These are phyloP conservation scores for Dioszegia aurantiaca DNA, from an alignment of 768 basidiomycete species.

Conservation along the genomic window DNA sequence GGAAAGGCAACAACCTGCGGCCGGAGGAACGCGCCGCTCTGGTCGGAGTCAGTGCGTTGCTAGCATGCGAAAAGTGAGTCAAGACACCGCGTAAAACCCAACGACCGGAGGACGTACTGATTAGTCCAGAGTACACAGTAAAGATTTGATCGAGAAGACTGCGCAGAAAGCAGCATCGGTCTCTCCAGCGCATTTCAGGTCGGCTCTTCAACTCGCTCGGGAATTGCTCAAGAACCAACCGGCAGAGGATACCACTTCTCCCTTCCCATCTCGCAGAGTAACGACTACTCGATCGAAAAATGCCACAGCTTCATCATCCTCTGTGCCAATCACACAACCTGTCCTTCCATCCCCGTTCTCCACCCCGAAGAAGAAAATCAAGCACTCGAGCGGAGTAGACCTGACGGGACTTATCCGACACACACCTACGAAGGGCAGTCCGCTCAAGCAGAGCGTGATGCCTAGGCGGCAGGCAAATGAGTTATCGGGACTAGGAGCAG, in stretches of 20 bases:
- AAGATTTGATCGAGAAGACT: constrained; percentile 33
- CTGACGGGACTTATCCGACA: constrained; percentile 25
- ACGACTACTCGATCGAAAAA: constrained; percentile 5
- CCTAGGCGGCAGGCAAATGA: background rate
- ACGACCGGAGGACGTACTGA: background rate
- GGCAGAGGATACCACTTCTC: constrained; percentile 1
- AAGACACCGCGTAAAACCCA: background rate
- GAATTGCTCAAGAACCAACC: constrained; percentile 16
- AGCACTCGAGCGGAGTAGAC: constrained; percentile 35
- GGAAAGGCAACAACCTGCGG: constrained; percentile 41
- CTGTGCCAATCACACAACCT: background rate
- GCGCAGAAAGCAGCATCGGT: constrained; percentile 48
- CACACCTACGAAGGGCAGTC: constrained; percentile 26
- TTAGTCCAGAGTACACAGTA: constrained; percentile 28
- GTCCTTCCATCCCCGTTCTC: constrained; percentile 15
- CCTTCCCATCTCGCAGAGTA: constrained; percentile 11
- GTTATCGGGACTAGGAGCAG: background rate
- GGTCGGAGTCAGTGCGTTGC: constrained; percentile 42
- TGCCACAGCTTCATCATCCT: constrained; percentile 1
- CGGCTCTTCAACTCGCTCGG: constrained; percentile 27
- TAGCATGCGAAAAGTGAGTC: constrained; percentile 45
- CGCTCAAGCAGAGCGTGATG: constrained; percentile 35
- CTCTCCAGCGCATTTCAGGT: constrained; percentile 40
- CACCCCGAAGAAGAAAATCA: constrained; percentile 38
- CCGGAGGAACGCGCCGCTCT: constrained; percentile 45